Evolutionary conservation across 495 filamentous ascomycete species (phyloP).

Genomic region (Parachaetomium inaequale): DNA sequence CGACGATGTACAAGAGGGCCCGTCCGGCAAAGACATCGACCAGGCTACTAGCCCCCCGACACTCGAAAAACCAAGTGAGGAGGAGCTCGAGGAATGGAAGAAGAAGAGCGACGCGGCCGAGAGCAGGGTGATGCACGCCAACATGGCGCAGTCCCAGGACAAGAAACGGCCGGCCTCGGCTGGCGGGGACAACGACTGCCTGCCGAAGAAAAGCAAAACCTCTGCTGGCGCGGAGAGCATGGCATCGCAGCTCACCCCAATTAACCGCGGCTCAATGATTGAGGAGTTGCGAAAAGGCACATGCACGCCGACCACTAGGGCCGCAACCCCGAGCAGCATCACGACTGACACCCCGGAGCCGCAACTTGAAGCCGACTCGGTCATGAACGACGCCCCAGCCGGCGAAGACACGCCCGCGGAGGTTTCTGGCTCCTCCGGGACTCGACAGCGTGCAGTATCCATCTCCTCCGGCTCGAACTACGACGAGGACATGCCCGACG

Average conservation of each 20-base stretch:
- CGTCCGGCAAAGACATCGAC: not conserved
- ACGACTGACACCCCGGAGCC: not conserved
- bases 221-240: not conserved
- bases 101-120: slow-evolving; percentile 13
- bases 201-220: not conserved
- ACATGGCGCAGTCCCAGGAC: not conserved
- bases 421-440: not conserved
- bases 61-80: slow-evolving; percentile 10
- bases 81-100: slow-evolving; percentile 11
- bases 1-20: slow-evolving; percentile 17
- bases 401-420: not conserved
- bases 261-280: slow-evolving; percentile 11
- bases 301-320: not conserved
- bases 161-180: not conserved
- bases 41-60: not conserved
- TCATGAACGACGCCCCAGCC: not conserved
- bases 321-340: not conserved
- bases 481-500: not conserved
- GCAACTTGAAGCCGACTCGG: not conserved
- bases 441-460: not conserved
- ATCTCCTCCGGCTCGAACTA: not conserved
- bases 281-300: slow-evolving; percentile 3
- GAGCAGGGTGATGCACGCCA: slow-evolving; percentile 17
- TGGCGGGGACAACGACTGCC: not conserved
- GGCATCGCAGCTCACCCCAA: not conserved